phyloP scores from a whole-genome alignment of 78 protist genomes.

The Dictyostelium purpureum region DNA sequence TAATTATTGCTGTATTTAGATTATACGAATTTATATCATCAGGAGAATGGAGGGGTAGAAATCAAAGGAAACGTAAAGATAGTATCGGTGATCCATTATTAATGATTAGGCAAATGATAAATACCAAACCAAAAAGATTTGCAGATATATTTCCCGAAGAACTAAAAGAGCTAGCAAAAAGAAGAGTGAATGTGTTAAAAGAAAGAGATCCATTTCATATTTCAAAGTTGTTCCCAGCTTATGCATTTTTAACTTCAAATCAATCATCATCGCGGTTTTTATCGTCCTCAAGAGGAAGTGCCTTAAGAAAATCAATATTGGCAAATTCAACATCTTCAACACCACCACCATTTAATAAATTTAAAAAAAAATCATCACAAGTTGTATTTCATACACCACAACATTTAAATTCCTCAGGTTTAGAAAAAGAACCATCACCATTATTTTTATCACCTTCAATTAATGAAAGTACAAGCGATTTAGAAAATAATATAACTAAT shows the following conservation, averaged over 20 bases:
- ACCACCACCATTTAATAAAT: not conserved
- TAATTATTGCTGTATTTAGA: conserved; percentile 39
- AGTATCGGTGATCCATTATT: conserved; percentile 57
- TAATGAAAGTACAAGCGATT: not conserved
- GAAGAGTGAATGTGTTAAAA: conserved; percentile 52
- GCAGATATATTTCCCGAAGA: conserved; percentile 68
- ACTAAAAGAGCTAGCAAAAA: conserved; percentile 43
- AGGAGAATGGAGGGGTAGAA: conserved; percentile 7
- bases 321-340: conserved; percentile 19
- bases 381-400: conserved; percentile 48
- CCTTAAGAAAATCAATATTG: not conserved
- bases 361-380: not conserved
- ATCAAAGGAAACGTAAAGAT: conserved; percentile 22
- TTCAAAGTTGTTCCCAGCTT: conserved; percentile 12
- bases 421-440: conserved; percentile 46
- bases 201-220: conserved; percentile 63
- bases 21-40: conserved; percentile 32
- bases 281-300: not conserved
- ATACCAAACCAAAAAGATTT: conserved; percentile 66
- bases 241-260: not conserved
- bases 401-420: not conserved
- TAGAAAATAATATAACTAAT: not conserved
- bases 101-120: conserved; percentile 65
- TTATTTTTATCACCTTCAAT: conserved; percentile 14
- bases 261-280: not conserved